phyloP scores from a whole-genome alignment of 805 yeast genomes.

The Clavispora santaluciae region DNA sequence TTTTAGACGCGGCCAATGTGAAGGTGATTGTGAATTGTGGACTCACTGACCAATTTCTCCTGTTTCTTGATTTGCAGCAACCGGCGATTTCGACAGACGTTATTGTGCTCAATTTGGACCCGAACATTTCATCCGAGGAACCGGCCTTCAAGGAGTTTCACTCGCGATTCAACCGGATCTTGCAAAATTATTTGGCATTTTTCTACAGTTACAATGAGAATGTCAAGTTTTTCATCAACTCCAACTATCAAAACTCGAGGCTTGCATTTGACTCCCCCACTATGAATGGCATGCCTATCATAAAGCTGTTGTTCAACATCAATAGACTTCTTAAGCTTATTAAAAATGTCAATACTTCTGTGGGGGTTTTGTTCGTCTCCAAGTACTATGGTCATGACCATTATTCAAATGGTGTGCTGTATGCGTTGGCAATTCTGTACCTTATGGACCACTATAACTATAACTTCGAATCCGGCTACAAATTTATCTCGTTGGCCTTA shows the following conservation, averaged over 20 bases:
- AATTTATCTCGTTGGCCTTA: slow-evolving; percentile 18
- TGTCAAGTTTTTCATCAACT: slow-evolving; percentile 23
- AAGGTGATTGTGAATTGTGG: slow-evolving; percentile 39
- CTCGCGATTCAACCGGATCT: slow-evolving; percentile 26
- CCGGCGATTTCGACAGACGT: slow-evolving; percentile 32
- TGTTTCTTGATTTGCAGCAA: slow-evolving; percentile 16
- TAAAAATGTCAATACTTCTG: slow-evolving; percentile 26
- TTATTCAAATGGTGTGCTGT: slow-evolving; percentile 21
- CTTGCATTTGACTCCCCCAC: slow-evolving; percentile 29
- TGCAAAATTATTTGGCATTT: slow-evolving; percentile 34
- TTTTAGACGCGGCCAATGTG: slow-evolving; percentile 21
- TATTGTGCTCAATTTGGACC: slow-evolving; percentile 35
- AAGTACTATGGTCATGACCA: slow-evolving; percentile 21
- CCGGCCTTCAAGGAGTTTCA: slow-evolving; percentile 23
- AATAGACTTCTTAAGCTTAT: slow-evolving; percentile 32
- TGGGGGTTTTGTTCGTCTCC: slow-evolving; percentile 31
- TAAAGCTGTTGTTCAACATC: slow-evolving; percentile 30
- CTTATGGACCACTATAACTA: slow-evolving; percentile 38
- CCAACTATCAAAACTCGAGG: slow-evolving; percentile 15
- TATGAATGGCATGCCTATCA: slow-evolving; percentile 32
- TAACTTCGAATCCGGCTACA: slow-evolving; percentile 27
- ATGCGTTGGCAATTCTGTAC: slow-evolving; percentile 29
- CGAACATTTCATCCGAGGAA: slow-evolving; percentile 18
- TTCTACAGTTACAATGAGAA: slow-evolving; percentile 33
- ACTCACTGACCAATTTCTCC: slow-evolving; percentile 26